Evolutionary conservation across 2,329 filamentous ascomycete species (phyloP).

Genomic region (Stagonosporopsis vannaccii): DNA sequence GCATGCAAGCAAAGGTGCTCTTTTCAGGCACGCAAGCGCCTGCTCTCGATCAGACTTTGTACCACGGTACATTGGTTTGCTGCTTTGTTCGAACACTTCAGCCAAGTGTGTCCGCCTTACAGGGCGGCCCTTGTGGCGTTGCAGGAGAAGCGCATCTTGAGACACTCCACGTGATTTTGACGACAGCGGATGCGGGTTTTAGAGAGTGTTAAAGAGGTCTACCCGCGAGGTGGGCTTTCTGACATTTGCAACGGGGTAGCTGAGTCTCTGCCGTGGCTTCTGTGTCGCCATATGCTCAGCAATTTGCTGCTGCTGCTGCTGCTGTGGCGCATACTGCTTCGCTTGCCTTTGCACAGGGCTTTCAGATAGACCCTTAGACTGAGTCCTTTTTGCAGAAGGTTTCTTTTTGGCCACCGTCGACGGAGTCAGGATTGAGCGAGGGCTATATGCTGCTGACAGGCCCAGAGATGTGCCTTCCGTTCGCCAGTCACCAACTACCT

Average conservation of each 20-base stretch:
- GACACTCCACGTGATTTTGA: too few relatives aligned
- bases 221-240: background rate
- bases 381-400: background rate
- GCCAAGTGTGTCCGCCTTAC: background rate
- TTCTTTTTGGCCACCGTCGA: background rate
- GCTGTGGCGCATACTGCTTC: background rate
- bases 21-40: background rate
- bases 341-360: background rate
- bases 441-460: background rate
- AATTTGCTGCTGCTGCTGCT: background rate
- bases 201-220: background rate
- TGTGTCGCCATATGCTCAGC: background rate
- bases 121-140: conserved; percentile 8
- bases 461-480: background rate
- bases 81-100: background rate
- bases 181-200: background rate
- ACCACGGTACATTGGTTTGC: background rate
- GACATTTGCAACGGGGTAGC: background rate
- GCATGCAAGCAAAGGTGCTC: background rate
- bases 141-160: too few relatives aligned
- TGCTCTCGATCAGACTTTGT: background rate
- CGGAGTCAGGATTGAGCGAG: background rate
- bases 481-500: background rate
- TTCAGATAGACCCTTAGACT: background rate
- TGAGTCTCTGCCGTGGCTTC: background rate